Conservation (phyloP, 2,329 filamentous ascomycete species). For the Colletotrichum noveboracense region DNA sequence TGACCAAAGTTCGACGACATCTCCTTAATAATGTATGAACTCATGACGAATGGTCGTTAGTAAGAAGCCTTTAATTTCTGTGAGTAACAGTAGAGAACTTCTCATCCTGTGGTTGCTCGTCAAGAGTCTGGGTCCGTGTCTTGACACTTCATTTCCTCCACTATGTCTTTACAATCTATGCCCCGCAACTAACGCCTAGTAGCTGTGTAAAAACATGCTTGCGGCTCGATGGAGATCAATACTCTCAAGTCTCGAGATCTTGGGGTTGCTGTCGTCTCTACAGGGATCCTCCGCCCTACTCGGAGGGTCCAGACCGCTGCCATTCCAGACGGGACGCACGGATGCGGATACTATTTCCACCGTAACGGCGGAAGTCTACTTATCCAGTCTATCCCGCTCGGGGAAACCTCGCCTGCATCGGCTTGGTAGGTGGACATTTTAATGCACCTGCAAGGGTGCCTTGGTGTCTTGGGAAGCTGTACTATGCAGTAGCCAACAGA, state of each 20-base stretch:
- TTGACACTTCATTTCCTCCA: not conserved
- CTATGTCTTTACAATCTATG: not conserved
- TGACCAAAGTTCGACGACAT: not conserved
- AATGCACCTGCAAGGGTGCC: not conserved
- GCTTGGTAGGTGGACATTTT: not conserved
- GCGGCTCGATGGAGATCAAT: not conserved
- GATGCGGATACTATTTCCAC: not conserved
- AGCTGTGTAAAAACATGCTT: not conserved
- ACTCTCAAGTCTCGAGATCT: not conserved
- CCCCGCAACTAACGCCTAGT: not conserved
- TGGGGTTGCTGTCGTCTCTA: not conserved
- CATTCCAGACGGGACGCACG: not conserved
- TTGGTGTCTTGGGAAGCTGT: not conserved
- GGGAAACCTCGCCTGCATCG: not conserved
- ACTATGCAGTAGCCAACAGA: not conserved
- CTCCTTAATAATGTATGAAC: not conserved
- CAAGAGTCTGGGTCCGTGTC: fast-evolving
- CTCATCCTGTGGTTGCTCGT: not conserved
- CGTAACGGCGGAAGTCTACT: not conserved
- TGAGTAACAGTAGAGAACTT: not conserved
- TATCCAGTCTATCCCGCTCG: not conserved
- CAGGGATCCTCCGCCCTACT: not conserved
- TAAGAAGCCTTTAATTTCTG: not conserved
- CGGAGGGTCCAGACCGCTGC: not conserved
- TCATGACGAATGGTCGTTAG: not conserved